Conservation (phyloP, 2,329 filamentous ascomycete genomes). For the Alternaria gansuensis region DNA sequence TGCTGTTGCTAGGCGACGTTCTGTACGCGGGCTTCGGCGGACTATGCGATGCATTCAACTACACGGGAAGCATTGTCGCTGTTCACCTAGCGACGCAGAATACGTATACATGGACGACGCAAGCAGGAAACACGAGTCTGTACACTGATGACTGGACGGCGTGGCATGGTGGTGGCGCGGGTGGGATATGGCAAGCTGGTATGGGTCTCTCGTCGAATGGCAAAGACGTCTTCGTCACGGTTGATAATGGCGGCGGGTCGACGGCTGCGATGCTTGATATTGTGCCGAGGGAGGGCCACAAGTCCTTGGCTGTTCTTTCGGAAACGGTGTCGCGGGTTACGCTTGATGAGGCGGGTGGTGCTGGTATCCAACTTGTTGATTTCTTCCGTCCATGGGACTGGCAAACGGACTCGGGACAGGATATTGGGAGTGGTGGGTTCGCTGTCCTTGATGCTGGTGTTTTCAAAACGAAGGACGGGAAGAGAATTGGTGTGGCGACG, state of each 20-base stretch:
- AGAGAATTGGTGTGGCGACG: slow-evolving; percentile 39
- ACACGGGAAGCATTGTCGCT: slow-evolving; percentile 52
- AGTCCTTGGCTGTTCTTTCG: slow-evolving; percentile 19
- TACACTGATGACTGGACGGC: slow-evolving; percentile 30
- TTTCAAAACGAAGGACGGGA: slow-evolving; percentile 32
- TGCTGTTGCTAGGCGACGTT: slow-evolving; percentile 58
- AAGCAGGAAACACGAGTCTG: slow-evolving; percentile 22
- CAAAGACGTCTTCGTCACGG: slow-evolving; percentile 30
- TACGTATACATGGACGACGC: slow-evolving; percentile 29
- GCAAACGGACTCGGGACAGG: slow-evolving; percentile 19
- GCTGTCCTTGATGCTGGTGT: slow-evolving; percentile 26
- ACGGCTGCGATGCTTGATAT: slow-evolving; percentile 12
- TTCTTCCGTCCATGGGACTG: slow-evolving; percentile 29
- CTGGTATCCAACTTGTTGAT: slow-evolving; percentile 27
- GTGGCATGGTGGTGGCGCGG: slow-evolving; percentile 32
- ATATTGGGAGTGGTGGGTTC: slow-evolving; percentile 29
- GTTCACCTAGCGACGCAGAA: slow-evolving; percentile 27
- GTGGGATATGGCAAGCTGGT: slow-evolving; percentile 32
- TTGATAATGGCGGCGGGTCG: slow-evolving; percentile 25
- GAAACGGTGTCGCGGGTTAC: slow-evolving; percentile 23
- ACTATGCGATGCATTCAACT: slow-evolving; percentile 66
- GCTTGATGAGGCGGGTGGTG: slow-evolving; percentile 16
- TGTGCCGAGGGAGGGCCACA: slow-evolving; percentile 12
- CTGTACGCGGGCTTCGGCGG: slow-evolving; percentile 65
- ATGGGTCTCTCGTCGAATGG: slow-evolving; percentile 31